phyloP scores from a whole-genome alignment of 352 stramenopile species.

The Saprolegnia diclina region DNA sequence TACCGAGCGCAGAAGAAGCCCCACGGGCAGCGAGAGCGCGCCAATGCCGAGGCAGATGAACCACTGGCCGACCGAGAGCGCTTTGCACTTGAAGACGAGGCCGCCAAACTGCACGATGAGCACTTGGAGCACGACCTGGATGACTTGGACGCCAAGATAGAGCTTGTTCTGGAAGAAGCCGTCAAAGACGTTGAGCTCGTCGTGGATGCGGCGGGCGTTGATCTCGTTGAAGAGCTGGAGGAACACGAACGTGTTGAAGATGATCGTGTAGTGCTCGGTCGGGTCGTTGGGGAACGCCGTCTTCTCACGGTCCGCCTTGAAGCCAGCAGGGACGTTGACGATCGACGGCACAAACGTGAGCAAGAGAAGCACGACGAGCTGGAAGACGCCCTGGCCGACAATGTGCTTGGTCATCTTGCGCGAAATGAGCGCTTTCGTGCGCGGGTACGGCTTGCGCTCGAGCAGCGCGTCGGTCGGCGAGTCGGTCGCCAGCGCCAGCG shows the following conservation, averaged over 20 bases:
- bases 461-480: conserved; percentile 65
- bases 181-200: conserved; percentile 93
- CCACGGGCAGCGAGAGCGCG: conserved; percentile 43
- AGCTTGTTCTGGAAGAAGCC: conserved; percentile 88
- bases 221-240: conserved; percentile 88
- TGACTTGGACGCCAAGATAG: conserved; percentile 87
- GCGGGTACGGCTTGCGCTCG: conserved; percentile 64
- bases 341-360: too few relatives aligned
- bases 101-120: conserved; percentile 94
- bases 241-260: conserved; percentile 98
- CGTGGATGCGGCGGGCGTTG: conserved; percentile 80
- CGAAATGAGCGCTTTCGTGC: conserved; percentile 75
- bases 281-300: conserved; percentile 46
- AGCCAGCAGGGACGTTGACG: too few relatives aligned
- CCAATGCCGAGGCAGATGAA: conserved; percentile 53
- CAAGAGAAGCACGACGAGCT: conserved; percentile 66
- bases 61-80: conserved; percentile 42
- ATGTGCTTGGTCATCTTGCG: conserved; percentile 85
- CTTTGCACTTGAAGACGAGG: conserved; percentile 50
- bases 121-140: conserved; percentile 88
- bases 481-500: conserved; percentile 85
- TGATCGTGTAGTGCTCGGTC: conserved; percentile 89
- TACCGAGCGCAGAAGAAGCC: conserved; percentile 47
- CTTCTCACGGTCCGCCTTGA: neutral
- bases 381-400: conserved; percentile 67